A percentile compares a stretch with the other conserved stretches of the same genome.
phyloP scores from a whole-genome alignment of 2,329 filamentous ascomycete species.

The Fusarium pseudonygamai region DNA sequence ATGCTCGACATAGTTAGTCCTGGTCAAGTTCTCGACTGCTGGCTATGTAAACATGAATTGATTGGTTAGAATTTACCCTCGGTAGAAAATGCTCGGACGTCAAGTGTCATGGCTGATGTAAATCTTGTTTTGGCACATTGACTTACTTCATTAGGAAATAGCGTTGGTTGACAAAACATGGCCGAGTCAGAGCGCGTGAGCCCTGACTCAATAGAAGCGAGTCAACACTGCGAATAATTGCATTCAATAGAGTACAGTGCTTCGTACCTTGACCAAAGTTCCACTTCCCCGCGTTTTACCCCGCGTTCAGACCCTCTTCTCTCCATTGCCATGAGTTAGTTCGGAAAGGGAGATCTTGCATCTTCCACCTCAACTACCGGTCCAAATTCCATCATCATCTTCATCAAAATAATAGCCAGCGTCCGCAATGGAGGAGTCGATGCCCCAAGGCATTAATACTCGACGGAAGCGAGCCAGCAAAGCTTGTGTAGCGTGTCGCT shows the following conservation, averaged over 20 bases:
- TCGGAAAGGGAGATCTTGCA: not conserved
- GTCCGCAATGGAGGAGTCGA: not conserved
- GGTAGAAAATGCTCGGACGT: not conserved
- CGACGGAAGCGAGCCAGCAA: conserved; percentile 12
- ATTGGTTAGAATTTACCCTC: not conserved
- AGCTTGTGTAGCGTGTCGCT: conserved; percentile 18
- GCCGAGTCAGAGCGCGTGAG: not conserved
- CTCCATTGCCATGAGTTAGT: not conserved
- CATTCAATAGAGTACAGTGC: not conserved
- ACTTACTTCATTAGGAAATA: not conserved
- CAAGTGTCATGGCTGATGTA: not conserved
- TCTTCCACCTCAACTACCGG: not conserved
- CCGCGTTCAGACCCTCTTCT: not conserved
- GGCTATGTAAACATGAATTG: not conserved
- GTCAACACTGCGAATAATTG: not conserved
- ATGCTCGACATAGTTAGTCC: not conserved
- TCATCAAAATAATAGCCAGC: rapidly evolving
- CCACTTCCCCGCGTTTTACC: not conserved
- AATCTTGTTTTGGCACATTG: not conserved
- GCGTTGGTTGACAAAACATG: not conserved
- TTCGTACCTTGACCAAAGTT: not conserved
- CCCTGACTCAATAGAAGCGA: not conserved
- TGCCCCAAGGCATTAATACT: not conserved
- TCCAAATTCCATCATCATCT: not conserved
- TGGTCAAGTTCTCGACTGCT: not conserved